Evolutionary conservation across 352 stramenopile genomes (phyloP).

Genomic region (Globisporangium takayamanum): DNA sequence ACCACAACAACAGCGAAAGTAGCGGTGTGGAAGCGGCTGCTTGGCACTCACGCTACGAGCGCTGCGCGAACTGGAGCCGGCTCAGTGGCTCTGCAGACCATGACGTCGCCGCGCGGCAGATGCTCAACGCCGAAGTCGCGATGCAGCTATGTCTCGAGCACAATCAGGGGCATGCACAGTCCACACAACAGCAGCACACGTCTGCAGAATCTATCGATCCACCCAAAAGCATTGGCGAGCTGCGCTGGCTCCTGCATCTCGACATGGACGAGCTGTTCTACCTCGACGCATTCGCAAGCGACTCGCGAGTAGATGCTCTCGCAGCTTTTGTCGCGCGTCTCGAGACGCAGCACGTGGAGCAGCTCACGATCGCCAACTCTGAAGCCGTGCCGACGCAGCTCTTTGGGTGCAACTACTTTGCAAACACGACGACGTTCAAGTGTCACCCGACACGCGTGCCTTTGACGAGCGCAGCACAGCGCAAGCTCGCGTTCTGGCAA

Average conservation of each 20-base stretch:
- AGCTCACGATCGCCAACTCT: conserved; percentile 33
- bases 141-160: conserved; percentile 19
- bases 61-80: conserved; percentile 4
- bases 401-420: conserved; percentile 23
- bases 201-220: not conserved
- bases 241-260: conserved; percentile 32
- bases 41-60: not conserved
- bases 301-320: not conserved
- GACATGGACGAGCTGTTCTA: conserved; percentile 36
- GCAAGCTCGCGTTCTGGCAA: conserved; percentile 22
- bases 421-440: conserved; percentile 19
- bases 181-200: not conserved
- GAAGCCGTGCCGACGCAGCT: conserved; percentile 21
- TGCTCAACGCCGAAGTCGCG: conserved; percentile 27
- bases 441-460: conserved; percentile 22
- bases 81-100: not conserved
- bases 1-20: not conserved
- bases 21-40: not conserved
- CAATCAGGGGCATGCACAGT: not conserved
- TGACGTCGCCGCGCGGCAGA: conserved; percentile 26
- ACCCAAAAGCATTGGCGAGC: not conserved
- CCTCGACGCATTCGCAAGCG: conserved; percentile 14
- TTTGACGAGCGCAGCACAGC: conserved; percentile 12
- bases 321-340: not conserved
- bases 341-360: conserved; percentile 14